Conservation (phyloP, 441 rosid genomes). For the Corymbia calophylla region DNA sequence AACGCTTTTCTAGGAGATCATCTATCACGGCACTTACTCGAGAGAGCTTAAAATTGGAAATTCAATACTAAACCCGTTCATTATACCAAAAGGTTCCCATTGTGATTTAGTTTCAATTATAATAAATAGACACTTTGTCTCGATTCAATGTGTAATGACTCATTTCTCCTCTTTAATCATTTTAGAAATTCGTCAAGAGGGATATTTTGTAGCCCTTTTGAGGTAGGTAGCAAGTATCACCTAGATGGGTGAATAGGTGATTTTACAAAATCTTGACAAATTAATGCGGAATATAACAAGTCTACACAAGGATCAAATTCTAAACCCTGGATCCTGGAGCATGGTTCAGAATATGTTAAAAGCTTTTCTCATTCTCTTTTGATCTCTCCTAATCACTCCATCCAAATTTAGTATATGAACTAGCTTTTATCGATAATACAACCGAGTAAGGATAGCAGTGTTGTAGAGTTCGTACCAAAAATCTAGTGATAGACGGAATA, state of each 20-base stretch:
- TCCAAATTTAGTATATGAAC: accelerated
- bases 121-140: accelerated
- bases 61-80: background rate
- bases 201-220: background rate
- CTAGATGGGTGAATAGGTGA: too few species aligned
- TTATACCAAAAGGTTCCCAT: background rate
- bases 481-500: too few species aligned
- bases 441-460: accelerated
- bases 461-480: accelerated
- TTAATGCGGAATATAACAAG: too few species aligned
- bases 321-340: too few species aligned
- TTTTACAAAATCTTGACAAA: too few species aligned
- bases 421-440: background rate
- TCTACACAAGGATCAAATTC: too few species aligned
- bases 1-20: background rate
- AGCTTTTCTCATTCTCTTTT: background rate
- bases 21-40: accelerated
- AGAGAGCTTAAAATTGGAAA: background rate
- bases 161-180: accelerated
- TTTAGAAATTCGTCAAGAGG: background rate
- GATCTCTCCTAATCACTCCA: accelerated
- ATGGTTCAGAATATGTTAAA: too few species aligned
- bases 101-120: background rate
- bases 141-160: background rate
- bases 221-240: too few species aligned